Base-by-base conservation (phyloP, 2,329 filamentous ascomycete genomes). In the Karstenula rhodostoma region DNA sequence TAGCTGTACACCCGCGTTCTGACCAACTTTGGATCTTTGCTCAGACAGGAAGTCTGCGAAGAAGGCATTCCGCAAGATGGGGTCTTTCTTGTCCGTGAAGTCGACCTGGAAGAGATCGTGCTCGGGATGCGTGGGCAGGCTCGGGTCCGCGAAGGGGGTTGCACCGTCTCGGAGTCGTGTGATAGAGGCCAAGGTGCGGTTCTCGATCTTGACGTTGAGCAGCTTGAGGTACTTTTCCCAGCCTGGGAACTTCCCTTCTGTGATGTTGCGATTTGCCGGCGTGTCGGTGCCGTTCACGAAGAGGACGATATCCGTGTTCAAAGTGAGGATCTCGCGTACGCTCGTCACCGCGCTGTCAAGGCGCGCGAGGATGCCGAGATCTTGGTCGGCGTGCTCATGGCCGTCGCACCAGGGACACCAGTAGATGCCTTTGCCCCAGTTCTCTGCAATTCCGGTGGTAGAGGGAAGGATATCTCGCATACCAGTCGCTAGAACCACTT, bases 341-440 rank as follows among this genome's bases (percentile, higher is more conserved):
- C 32, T 42, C 1, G 52, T 55, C 40, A 55, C 52, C 6, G 52
- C 52, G 9, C 52, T 55, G 17, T 55, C 52, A 0, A 55, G 37
- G 22, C 25, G 52, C n/a, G 52, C 52, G 23, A 55, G 52, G 37
- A 55, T 55, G 29, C 52, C 52, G 25, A 55, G 52, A 15, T 44
- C 37, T 55, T 55, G 52, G 12, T 55, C 52, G 3, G 52, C 52
- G 25, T 55, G 52, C 17, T 55, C 52, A n/a, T 55, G 52, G 17
- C 52, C 52, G 17, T 55, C 52, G 52, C 52, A 55, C 52, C 52
- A 55, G 9, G 52, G 52, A 32, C 52, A 55, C 52, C 52, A 55
- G 52, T 55, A 55, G 4, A 55, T 55, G 25, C 52, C 52, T n/a
- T 55, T 55, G 23, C 52, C 52, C 52, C 52, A 55, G 23, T 33